These are phyloP conservation scores for Cytospora mali DNA, from an alignment of 2,329 filamentous ascomycete genomes.

Conservation along the genomic window DNA sequence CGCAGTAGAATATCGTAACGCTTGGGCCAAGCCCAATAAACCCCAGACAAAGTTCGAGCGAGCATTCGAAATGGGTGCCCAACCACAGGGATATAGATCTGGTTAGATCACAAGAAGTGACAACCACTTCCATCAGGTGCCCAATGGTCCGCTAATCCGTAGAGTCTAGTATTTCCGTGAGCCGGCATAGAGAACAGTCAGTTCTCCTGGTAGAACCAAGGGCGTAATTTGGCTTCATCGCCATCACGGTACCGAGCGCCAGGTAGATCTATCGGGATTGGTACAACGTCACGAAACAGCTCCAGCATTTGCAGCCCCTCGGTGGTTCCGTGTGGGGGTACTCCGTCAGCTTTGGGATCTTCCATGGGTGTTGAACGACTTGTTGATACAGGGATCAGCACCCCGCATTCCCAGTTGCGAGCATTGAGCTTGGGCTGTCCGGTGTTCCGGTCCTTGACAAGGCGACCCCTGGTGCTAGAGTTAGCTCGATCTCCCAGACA, in stretches of 20 bases:
- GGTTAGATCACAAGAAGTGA: neutral
- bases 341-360: neutral
- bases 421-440: constrained; percentile 76
- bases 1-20: neutral
- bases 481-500: constrained; percentile 14
- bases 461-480: constrained; percentile 54
- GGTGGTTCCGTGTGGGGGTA: constrained; percentile 3
- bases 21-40: neutral
- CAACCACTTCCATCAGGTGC: neutral
- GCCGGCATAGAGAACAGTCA: neutral
- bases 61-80: neutral
- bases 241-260: constrained; percentile 49
- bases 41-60: neutral
- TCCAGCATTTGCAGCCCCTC: constrained; percentile 36
- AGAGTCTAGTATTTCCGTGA: neutral
- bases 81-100: neutral
- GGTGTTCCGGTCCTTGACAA: constrained; percentile 69
- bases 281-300: constrained; percentile 58
- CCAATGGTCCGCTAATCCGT: neutral
- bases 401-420: constrained; percentile 95
- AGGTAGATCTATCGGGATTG: constrained; percentile 67
- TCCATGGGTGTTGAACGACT: constrained; percentile 29
- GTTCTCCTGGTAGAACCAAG: constrained; percentile 44
- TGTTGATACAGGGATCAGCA: constrained; percentile 65
- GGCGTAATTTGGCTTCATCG: constrained; percentile 36